Evolutionary conservation across 2,329 filamentous ascomycete species (phyloP).

Genomic region (Hirsutella thompsonii): DNA sequence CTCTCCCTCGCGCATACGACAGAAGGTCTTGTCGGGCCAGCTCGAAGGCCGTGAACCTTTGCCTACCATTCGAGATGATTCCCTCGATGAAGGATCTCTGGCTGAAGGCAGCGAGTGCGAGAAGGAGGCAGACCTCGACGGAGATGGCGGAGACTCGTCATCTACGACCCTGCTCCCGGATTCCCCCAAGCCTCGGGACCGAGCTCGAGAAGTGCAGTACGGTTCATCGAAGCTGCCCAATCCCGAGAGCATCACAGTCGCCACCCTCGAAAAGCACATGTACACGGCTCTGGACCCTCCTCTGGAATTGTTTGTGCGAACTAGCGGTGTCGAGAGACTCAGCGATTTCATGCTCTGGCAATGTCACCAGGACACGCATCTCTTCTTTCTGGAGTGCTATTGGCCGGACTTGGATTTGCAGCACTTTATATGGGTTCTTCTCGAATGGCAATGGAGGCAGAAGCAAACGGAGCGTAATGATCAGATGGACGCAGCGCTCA

Average conservation of each 20-base stretch:
- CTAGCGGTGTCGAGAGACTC: constrained; percentile 81
- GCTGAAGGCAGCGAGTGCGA: constrained; percentile 31
- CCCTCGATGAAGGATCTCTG: constrained; percentile 22
- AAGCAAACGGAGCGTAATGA: constrained; percentile 43
- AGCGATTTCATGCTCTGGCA: constrained; percentile 99
- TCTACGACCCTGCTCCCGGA: constrained; percentile 45
- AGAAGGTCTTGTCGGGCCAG: constrained; percentile 67
- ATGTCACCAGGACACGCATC: constrained; percentile 81
- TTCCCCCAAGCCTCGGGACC: constrained; percentile 30
- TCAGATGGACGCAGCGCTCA: constrained; percentile 20
- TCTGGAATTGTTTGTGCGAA: constrained; percentile 80
- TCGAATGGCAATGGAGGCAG: constrained; percentile 73
- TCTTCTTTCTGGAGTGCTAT: constrained; percentile 81
- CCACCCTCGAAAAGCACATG: constrained; percentile 74
- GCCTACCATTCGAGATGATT: constrained; percentile 35
- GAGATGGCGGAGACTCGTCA: constrained; percentile 44
- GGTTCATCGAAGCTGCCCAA: constrained; percentile 42
- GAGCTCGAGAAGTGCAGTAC: constrained; percentile 17
- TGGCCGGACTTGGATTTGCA: constrained; percentile 96
- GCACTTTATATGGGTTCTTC: constrained; percentile 80
- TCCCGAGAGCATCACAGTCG: constrained; percentile 74
- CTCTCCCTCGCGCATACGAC: constrained; percentile 74
- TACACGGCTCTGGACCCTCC: constrained; percentile 80
- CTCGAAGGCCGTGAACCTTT: constrained; percentile 33
- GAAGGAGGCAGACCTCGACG: constrained; percentile 24